Evolutionary conservation across 805 yeast species (phyloP).

Genomic region (Schwanniomyces pseudopolymorphus): DNA sequence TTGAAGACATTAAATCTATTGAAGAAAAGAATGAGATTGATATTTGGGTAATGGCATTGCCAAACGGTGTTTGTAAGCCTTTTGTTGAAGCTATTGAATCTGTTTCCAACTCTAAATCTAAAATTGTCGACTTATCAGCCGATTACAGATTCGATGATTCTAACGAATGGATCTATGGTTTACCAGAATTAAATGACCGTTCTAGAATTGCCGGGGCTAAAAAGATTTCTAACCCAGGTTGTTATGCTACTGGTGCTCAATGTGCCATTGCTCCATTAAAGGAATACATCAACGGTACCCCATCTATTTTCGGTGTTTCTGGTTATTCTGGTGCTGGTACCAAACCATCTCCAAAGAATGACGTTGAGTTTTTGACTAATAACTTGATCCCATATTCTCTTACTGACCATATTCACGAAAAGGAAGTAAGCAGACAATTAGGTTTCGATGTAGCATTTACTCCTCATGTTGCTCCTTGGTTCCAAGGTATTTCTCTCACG

Average conservation of each 20-base stretch:
- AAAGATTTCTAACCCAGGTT: conserved; percentile 95
- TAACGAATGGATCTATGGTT: conserved; percentile 89
- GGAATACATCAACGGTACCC: conserved; percentile 67
- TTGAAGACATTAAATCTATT: conserved; percentile 78
- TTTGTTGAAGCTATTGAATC: conserved; percentile 79
- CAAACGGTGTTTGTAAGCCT: conserved; percentile 94
- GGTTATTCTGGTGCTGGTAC: conserved; percentile 99
- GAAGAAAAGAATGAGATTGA: conserved; percentile 81
- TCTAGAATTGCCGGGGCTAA: conserved; percentile 62
- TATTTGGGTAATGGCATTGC: conserved; percentile 99
- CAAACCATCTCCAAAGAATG: conserved; percentile 96
- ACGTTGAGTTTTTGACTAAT: conserved; percentile 66
- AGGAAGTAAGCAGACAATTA: conserved; percentile 80
- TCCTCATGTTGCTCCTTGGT: conserved; percentile 99
- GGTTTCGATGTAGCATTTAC: conserved; percentile 82
- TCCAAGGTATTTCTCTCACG: conserved; percentile 96
- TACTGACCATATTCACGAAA: conserved; percentile 96
- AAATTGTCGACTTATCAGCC: conserved; percentile 90
- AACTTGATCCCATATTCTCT: conserved; percentile 93
- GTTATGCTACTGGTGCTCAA: conserved; percentile 99
- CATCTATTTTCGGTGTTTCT: conserved; percentile 90
- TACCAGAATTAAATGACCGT: conserved; percentile 87
- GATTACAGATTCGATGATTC: conserved; percentile 92
- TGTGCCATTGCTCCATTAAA: conserved; percentile 79
- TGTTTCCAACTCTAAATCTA: conserved; percentile 62